phyloP scores from a whole-genome alignment of 2,329 filamentous ascomycete species.

The Calonectria honghensis region DNA sequence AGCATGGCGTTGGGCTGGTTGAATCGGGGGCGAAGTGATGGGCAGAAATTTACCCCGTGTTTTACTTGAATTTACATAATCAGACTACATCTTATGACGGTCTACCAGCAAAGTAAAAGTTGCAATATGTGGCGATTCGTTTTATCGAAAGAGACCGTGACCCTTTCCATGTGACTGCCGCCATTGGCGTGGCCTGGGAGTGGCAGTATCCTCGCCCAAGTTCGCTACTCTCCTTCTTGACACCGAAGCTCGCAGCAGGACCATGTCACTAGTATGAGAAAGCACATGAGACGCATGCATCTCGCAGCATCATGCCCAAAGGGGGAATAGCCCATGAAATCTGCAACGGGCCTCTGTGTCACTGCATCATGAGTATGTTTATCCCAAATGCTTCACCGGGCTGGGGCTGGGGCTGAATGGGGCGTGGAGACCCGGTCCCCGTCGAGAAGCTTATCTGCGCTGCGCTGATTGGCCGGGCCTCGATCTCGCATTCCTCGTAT shows the following conservation, averaged over 20 bases:
- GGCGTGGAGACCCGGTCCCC: slow-evolving; percentile 41
- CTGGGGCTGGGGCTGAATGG: neutral
- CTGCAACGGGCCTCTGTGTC: slow-evolving; percentile 11
- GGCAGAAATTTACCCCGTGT: neutral
- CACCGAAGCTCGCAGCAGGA: neutral
- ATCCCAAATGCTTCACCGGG: neutral
- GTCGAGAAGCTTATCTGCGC: slow-evolving; percentile 17
- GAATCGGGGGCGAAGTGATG: neutral
- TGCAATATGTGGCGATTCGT: neutral
- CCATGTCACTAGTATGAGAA: neutral
- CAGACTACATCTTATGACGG: neutral
- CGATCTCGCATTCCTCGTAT: slow-evolving; percentile 58
- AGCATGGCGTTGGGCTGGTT: slow-evolving; percentile 38
- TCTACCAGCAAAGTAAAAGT: neutral
- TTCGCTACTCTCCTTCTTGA: neutral
- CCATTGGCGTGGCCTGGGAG: neutral
- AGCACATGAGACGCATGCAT: neutral
- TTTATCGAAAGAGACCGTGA: neutral
- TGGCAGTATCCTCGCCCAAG: neutral
- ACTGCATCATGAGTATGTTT: slow-evolving; percentile 17
- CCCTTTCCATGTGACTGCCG: neutral
- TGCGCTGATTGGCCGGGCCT: slow-evolving; percentile 43
- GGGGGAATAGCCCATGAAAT: neutral
- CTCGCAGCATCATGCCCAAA: slow-evolving; percentile 22
- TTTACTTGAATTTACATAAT: neutral